Conservation (phyloP, 495 filamentous ascomycete species). For the Rostrohypoxylon terebratum region DNA sequence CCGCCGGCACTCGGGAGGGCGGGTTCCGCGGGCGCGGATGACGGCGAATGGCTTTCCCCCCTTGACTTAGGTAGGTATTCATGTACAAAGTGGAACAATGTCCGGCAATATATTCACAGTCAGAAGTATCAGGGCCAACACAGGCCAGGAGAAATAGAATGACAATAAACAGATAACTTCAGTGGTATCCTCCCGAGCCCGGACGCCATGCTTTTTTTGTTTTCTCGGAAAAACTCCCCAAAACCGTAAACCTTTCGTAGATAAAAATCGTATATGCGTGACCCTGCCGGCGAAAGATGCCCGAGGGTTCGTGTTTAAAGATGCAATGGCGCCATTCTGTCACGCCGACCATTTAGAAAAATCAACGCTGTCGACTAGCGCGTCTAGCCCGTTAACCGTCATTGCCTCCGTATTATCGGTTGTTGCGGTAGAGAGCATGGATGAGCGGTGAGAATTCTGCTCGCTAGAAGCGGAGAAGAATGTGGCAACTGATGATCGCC, state of each 20-base stretch:
- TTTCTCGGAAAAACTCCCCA: constrained; percentile 22
- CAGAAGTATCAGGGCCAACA: constrained; percentile 15
- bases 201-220: constrained; percentile 49
- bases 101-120: constrained; percentile 27
- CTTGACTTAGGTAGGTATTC: neutral
- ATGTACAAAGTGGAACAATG: constrained; percentile 20
- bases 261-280: constrained; percentile 36
- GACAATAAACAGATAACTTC: constrained; percentile 33
- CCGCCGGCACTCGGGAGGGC: neutral
- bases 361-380: constrained; percentile 66
- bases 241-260: constrained; percentile 42
- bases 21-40: neutral
- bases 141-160: neutral
- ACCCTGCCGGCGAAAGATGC: constrained; percentile 11
- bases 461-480: constrained; percentile 64
- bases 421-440: constrained; percentile 61
- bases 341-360: constrained; percentile 67
- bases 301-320: neutral
- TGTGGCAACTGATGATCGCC: constrained; percentile 66
- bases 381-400: constrained; percentile 56
- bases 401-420: constrained; percentile 62
- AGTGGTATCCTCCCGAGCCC: constrained; percentile 50
- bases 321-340: neutral
- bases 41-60: neutral
- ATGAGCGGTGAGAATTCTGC: constrained; percentile 62